phyloP scores from a whole-genome alignment of 2,329 filamentous ascomycete genomes.

The Pseudogymnoascus verrucosus region DNA sequence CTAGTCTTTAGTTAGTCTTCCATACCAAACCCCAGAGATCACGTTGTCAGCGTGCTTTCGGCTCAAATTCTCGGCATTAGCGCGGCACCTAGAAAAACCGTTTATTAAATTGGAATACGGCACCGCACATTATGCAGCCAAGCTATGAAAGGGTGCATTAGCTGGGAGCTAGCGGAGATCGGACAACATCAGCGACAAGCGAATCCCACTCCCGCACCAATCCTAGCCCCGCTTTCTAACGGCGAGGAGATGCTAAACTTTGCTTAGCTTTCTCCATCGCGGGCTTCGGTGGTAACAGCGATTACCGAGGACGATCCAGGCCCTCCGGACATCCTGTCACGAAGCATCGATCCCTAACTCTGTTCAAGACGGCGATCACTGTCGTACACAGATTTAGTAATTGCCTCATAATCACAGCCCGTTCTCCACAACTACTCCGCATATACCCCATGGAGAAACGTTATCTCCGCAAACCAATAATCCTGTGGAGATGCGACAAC shows the following conservation, averaged over 20 bases:
- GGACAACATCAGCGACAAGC: neutral
- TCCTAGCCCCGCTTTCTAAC: neutral
- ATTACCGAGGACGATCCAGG: neutral
- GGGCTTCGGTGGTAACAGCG: neutral
- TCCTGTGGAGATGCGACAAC: neutral
- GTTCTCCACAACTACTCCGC: neutral
- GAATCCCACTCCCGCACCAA: neutral
- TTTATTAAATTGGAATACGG: neutral
- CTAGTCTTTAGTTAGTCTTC: neutral
- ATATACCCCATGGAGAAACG: neutral
- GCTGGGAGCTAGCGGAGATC: slow-evolving; percentile 8
- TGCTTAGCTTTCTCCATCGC: neutral
- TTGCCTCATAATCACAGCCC: neutral
- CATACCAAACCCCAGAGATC: neutral
- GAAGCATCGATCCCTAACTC: neutral
- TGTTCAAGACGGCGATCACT: neutral
- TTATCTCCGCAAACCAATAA: neutral
- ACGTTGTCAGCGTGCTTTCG: neutral
- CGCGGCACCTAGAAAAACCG: neutral
- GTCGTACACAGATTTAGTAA: neutral
- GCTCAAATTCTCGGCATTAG: neutral
- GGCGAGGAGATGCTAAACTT: neutral
- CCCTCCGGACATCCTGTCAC: neutral
- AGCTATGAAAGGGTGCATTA: neutral
- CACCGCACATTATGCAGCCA: neutral